Evolutionary conservation across 2,329 filamentous ascomycete genomes (phyloP).

Genomic region (Ustulina deusta): DNA sequence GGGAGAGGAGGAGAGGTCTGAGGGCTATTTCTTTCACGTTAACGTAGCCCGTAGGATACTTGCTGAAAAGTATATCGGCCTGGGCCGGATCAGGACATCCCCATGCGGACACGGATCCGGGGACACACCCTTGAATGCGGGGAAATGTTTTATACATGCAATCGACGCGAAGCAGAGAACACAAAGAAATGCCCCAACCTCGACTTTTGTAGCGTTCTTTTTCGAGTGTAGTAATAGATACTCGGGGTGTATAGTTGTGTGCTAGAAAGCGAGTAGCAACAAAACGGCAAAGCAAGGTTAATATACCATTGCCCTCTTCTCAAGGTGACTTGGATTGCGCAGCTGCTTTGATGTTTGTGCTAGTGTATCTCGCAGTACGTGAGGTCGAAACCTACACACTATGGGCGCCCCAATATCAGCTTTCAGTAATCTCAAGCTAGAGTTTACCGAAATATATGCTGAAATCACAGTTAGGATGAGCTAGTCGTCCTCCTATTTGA

Average conservation of each 20-base stretch:
- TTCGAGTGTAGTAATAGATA: conserved; percentile 11
- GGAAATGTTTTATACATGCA: conserved; percentile 18
- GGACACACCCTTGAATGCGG: conserved; percentile 17
- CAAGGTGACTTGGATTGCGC: neutral
- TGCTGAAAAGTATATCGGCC: neutral
- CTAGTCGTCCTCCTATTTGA: too few relatives aligned
- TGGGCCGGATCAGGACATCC: conserved; percentile 1
- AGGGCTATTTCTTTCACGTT: conserved; percentile 2
- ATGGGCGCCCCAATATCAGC: too few relatives aligned
- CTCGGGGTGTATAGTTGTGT: neutral
- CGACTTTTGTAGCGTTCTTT: conserved; percentile 16
- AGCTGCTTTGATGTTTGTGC: too few relatives aligned
- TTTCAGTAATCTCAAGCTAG: too few relatives aligned
- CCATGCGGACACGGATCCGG: conserved; percentile 29
- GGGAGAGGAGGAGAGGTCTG: neutral
- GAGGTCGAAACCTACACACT: too few relatives aligned
- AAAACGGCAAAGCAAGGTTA: neutral
- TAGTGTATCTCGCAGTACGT: too few relatives aligned
- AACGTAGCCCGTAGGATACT: neutral
- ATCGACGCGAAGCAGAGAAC: conserved; percentile 6
- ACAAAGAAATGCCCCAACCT: conserved; percentile 12
- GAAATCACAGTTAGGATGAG: too few relatives aligned
- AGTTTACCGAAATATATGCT: too few relatives aligned
- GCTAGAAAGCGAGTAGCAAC: neutral
- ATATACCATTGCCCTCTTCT: neutral